Base-by-base conservation (phyloP, 2,329 filamentous ascomycete species). In the Fusarium lateritium region DNA sequence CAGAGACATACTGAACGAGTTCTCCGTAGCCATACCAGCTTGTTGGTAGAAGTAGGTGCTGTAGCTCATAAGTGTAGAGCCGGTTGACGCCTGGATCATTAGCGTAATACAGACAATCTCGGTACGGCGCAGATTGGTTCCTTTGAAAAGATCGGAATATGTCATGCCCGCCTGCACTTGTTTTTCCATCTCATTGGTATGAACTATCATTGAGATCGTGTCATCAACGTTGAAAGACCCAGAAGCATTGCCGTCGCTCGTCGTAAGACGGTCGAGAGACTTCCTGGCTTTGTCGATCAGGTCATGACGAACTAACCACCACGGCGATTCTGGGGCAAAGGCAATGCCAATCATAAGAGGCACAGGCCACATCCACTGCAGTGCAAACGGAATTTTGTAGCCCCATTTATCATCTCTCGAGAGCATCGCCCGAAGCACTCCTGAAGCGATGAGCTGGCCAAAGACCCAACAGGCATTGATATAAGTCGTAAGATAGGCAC, bases 401-500 rank as follows among this genome's bases (percentile, higher is more conserved):
- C 76, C 79, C 78, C 73, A 77, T 21, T 78, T 65, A 8, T 26
- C 24, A 26, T 26, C 24, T 26, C 24, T 26, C 24, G 24, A 26
- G 24, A 26, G 24, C 24, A 26, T 26, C 8, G 47, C 26, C 21
- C 33, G 39, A 34, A 13, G 80, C 75, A 36, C 24, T 26, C 76
- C 80, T 7, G 77, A 71, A 2, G 78, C 76, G 11, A 81, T 65
- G 47, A 84, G 75, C 68, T 82, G 79, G 1, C 80, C 81, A 31
- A 81, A 79, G 52, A 75, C 78, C 73, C 77, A 83, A 69, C 80
- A 83, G 9, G 83, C 75, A 68, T 83, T 83, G 59, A 82, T 75
- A 26, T 78, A 82, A 2, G 78, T 73, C 1, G 81, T 81, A 7
- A 83, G 73, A 44, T 82, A 78, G 13, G 76, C 78, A 31, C 83